These are phyloP conservation scores for Penicillium sp. DNA, from an alignment of 2,329 filamentous ascomycete species.

Conservation along the genomic window DNA sequence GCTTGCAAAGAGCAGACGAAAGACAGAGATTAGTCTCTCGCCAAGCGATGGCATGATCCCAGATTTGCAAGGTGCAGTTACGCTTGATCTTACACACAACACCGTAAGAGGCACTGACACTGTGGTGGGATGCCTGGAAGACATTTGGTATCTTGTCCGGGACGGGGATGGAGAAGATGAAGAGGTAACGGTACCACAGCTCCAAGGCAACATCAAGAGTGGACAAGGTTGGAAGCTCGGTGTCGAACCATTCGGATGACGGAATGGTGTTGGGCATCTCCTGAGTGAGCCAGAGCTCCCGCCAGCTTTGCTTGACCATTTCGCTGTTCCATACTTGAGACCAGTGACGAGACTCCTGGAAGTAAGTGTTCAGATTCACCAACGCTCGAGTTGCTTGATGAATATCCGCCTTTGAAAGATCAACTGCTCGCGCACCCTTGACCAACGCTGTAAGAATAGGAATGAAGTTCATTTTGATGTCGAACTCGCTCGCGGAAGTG, in stretches of 20 bases:
- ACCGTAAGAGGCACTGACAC: conserved; percentile 63
- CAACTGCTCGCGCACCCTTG: conserved; percentile 53
- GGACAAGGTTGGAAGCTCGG: conserved; percentile 44
- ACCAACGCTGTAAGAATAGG: conserved; percentile 57
- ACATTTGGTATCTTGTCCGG: conserved; percentile 61
- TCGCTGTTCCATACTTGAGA: conserved; percentile 54
- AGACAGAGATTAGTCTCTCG: conserved; percentile 58
- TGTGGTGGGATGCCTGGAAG: conserved; percentile 67
- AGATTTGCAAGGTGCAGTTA: conserved; percentile 63
- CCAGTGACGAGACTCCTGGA: conserved; percentile 54
- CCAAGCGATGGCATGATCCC: conserved; percentile 67
- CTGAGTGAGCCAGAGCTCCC: conserved; percentile 52
- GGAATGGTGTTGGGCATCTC: conserved; percentile 47
- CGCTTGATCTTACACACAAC: conserved; percentile 65
- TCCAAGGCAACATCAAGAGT: conserved; percentile 45
- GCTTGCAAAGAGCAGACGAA: conserved; percentile 54
- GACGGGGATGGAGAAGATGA: conserved; percentile 62
- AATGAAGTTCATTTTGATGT: conserved; percentile 59
- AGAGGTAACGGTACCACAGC: conserved; percentile 50
- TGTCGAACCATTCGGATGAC: conserved; percentile 43
- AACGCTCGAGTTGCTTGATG: conserved; percentile 53
- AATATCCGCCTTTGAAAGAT: conserved; percentile 49
- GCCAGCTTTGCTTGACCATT: conserved; percentile 51
- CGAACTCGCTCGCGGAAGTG: conserved; percentile 49
- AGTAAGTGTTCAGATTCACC: conserved; percentile 55